Base-by-base conservation (phyloP, 1,284 basidiomycete species). In the Termitomyces sp. region DNA sequence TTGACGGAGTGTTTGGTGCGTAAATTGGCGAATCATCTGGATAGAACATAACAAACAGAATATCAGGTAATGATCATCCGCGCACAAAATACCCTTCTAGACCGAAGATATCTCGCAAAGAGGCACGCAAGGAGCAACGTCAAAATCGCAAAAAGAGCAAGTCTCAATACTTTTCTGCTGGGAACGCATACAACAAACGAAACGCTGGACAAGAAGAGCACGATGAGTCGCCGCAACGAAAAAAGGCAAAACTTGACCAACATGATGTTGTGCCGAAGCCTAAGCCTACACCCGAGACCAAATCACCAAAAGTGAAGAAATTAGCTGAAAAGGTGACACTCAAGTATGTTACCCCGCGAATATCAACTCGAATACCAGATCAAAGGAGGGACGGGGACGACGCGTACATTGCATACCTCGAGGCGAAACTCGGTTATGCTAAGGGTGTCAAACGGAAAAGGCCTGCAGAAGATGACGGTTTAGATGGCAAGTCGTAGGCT, bases 361-460 rank as follows among this genome's bases (percentile, higher is more conserved):
- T 43, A 50, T 49, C 54, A 17, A 30, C 56, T 3, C 54, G 55
- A 21, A 31, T 46, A 50, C 53, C 55, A 17, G 40, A 54, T 46
- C 75, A 68, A 56, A 64, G 72, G 53, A 80, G 85, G 58, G 74
- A 80, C 42, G 76, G 83, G 30, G 92, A 93, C 61, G 90, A 92
- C 62, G 76, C 76, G 1, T 89, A 92, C 65, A 94, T 93, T 47
- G 77, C 81, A 1, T 84, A 88, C 74, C 73, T 94, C 10, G 92
- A 94, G 68, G 74, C 78, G 10, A 84, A 84, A 67, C 75, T 94
- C 15, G 81, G 84, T 19, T 79, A 82, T 60, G 65, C 72, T 34
- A 76, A 74, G 57, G 62, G 64, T 24, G 67, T 62, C n/a, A 74
- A 73, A 64, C 74, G 67, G 55, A 71, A 73, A 59, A 71, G 70